Evolutionary conservation across 2,329 filamentous ascomycete genomes (phyloP), one percentile per base, ranked within the genome.

Genomic region (Pyrenochaeta sp.): DNA sequence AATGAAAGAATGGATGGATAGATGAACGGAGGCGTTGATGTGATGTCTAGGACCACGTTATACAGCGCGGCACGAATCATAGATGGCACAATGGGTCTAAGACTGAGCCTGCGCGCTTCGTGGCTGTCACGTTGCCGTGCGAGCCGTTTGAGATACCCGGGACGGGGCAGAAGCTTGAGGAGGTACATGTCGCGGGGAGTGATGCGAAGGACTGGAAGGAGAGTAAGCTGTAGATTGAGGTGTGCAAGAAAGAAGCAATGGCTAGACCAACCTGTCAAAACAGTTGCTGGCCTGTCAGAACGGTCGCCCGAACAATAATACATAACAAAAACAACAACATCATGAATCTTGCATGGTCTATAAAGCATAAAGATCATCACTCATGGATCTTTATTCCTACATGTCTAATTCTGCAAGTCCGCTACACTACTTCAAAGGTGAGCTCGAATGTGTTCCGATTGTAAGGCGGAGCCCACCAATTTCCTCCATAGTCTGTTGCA

Each of bases 31-130:
- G 19, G 19, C 19, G 19, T 19, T 19, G 19, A 19, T 19, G 19
- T 24, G 39, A 39, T 24, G 8, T 37, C 52, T 50, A 37, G 37
- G 58, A 71, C 37, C 66, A 69, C 39, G 49, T 71, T 13, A 54
- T 71, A 19, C 68, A 71, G 46, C 52, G 65, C 1, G 68, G 68
- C 0, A 71, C 66, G 2, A 61, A 68, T 56, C 66, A 71, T 43
- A 69, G 66, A 36, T 69, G 67, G 68, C 50, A 51, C 4, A 66
- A 66, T 25, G 48, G 37, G 1, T 60, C 53, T 0, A 43, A 64
- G 28, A 71, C 67, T 2, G 65, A 69, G 52, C 58, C 67, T 0
- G 59, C 65, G n/a, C 57, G 67, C 5, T 62, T 71, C 36, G 53
- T 71, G 13, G 67, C 61, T 13, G 57, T 69, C 2, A 67, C 60